Conservation (phyloP, 805 yeast genomes). For the Tetrapisispora nanseiensis region DNA sequence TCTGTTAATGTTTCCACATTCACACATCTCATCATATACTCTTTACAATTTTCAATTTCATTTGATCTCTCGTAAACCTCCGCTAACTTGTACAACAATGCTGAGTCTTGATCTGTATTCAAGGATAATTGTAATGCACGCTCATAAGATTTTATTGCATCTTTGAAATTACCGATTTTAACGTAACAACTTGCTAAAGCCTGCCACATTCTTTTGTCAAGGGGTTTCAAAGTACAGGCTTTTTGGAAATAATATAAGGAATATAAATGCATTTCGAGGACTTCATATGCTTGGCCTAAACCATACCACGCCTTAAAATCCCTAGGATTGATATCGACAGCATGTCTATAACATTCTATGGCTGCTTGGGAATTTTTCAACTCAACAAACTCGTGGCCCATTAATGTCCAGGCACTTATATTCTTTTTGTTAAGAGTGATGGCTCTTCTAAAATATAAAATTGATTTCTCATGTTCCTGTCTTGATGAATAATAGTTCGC, state of each 20-base stretch:
- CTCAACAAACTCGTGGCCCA: constrained; percentile 99
- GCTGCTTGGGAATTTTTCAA: constrained; percentile 95
- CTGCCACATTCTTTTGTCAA: constrained; percentile 92
- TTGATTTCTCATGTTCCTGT: constrained; percentile 91
- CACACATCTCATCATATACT: constrained; percentile 54
- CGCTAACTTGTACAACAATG: constrained; percentile 55
- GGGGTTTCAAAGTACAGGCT: constrained; percentile 80
- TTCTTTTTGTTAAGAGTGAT: constrained; percentile 69
- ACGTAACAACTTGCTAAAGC: constrained; percentile 88
- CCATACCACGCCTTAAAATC: constrained; percentile 99
- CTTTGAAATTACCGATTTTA: constrained; percentile 56
- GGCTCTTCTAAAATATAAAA: constrained; percentile 86
- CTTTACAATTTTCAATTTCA: constrained; percentile 43
- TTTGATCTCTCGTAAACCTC: constrained; percentile 48
- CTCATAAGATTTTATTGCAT: constrained; percentile 72
- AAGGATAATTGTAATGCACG: constrained; percentile 53
- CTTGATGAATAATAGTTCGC: constrained; percentile 90
- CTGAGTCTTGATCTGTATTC: constrained; percentile 45
- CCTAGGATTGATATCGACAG: constrained; percentile 78
- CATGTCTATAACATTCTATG: constrained; percentile 86
- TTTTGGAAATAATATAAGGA: constrained; percentile 87
- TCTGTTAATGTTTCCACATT: constrained; percentile 48
- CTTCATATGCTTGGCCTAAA: constrained; percentile 95
- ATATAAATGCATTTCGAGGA: constrained; percentile 86
- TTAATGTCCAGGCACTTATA: constrained; percentile 89